Percentiles rank a stretch among this genome's conserved stretches.
phyloP scores from a whole-genome alignment of 305 asterid species.

The Fraxinus ornus region DNA sequence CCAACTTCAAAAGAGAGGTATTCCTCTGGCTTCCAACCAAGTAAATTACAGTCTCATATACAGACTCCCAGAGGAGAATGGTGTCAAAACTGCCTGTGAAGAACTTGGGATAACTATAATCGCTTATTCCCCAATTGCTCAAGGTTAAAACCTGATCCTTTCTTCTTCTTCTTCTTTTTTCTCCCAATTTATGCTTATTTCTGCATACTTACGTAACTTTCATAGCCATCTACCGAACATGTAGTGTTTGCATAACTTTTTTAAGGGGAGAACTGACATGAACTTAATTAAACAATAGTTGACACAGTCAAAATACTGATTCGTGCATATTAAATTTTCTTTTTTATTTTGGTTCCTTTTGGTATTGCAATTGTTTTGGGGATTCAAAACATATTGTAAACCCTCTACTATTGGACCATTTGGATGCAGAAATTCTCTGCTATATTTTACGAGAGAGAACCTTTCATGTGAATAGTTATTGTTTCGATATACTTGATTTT shows the following conservation, averaged over 20 bases:
- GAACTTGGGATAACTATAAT: conserved; percentile 85
- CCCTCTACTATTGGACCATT: background rate
- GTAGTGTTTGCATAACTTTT: background rate
- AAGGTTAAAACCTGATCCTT: conserved; percentile 45
- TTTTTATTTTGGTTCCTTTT: background rate
- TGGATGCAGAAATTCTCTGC: background rate
- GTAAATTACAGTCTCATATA: conserved; percentile 92
- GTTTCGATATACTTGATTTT: background rate
- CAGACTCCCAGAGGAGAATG: conserved; percentile 82
- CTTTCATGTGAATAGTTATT: background rate
- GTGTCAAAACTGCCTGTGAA: conserved; percentile 85
- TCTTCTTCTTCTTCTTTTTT: background rate
- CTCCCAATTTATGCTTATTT: background rate
- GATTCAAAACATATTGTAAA: background rate
- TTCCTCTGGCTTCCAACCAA: conserved; percentile 92
- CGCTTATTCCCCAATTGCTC: conserved; percentile 95
- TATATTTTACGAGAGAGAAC: background rate
- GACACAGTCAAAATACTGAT: background rate
- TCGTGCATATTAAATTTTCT: background rate
- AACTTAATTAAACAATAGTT: background rate
- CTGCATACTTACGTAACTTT: background rate
- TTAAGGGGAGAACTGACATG: background rate
- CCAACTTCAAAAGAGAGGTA: conserved; percentile 78
- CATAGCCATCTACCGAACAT: background rate
- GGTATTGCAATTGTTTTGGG: background rate